Conservation (phyloP, 1,284 basidiomycete species). For the Thecaphora frezii region DNA sequence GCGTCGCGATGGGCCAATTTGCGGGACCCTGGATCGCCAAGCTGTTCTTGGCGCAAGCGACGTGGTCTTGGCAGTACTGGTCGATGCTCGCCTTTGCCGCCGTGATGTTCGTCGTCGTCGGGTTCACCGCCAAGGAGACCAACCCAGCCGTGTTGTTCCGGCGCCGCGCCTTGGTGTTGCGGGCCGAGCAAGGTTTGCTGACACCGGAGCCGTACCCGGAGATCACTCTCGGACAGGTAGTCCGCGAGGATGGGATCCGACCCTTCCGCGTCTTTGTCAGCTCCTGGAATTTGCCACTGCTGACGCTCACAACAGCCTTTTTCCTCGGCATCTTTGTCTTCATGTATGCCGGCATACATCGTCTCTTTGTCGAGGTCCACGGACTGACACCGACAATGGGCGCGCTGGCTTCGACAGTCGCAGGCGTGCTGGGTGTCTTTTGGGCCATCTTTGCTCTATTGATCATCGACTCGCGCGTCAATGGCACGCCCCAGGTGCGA, state of each 20-base stretch:
- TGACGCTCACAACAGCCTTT: constrained; percentile 7
- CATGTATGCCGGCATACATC: constrained; percentile 5
- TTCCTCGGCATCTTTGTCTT: constrained; percentile 25
- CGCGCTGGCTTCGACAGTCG: constrained; percentile 4
- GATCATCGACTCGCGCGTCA: constrained; percentile 12
- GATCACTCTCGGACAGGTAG: constrained; percentile 7
- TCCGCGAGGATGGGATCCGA: constrained; percentile 11
- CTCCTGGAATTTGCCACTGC: constrained; percentile 16
- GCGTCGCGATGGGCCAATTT: constrained; percentile 16
- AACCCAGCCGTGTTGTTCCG: constrained; percentile 25
- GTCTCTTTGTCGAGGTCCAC: constrained; percentile 3
- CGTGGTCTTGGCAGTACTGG: constrained; percentile 45
- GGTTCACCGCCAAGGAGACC: constrained; percentile 18
- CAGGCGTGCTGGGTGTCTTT: constrained; percentile 18
- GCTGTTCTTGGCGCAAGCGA: constrained; percentile 12
- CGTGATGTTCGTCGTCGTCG: constrained; percentile 22
- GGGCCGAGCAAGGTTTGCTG: constrained; percentile 18
- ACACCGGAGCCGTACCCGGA: constrained; percentile 32
- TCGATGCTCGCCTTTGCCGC: constrained; percentile 22
- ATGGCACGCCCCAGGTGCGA: constrained; percentile 2
- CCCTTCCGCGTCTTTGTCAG: constrained; percentile 19
- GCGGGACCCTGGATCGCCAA: constrained; percentile 40
- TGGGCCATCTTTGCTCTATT: constrained; percentile 7
- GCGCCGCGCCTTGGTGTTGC: constrained; percentile 14
- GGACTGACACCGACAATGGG: not conserved